Base-by-base conservation (phyloP, 129 eudicot species). In the Scalesia atractyloides region DNA sequence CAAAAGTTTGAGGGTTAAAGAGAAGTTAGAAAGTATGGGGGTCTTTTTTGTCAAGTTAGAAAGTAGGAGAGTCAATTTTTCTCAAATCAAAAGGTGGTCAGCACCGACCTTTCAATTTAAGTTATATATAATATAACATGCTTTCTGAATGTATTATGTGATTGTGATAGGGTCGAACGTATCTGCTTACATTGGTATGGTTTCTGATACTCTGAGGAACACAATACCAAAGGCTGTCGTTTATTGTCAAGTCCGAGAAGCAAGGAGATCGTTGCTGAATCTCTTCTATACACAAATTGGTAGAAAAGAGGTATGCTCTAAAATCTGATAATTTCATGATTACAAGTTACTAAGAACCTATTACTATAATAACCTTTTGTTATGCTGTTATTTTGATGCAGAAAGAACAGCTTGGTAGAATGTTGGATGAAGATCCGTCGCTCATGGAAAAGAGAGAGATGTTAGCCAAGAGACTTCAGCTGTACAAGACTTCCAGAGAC, bases 181-280 rank as follows among this genome's bases (percentile, higher is more conserved):
- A 24, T 73, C 97, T 68, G 87, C 91, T 9, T 95, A 95, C 75
- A 73, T 95, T 36, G 81, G 83, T 44, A 86, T 95, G 99, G 99
- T 95, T 20, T 86, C 88, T 72, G 99, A 95, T 8, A 83, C 97
- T 34, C 74, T 95, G 77, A 95, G 60, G 86, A 83, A 75, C 78
- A 81, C 89, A 17, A 88, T 95, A 48, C 99, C 99, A 0, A 95
- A 95, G 84, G 99, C 99, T 26, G 99, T 95, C 64, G 99, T 95
- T 66, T 77, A 88, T 80, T 95, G 99, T 77, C 99, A 95, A 84
- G 99, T 95, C 68, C 78, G 88, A 74, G 93, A 95, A 82, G 99
- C 99, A 64, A 95, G 87, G 78, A 80, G 85, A 74, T 68, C 96
- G n/a, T 77, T 95, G 68, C 91, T 95, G 18, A 88, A 90, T 76